phyloP scores from a whole-genome alignment of 148 eudicot species.

The Spergularia marina region DNA sequence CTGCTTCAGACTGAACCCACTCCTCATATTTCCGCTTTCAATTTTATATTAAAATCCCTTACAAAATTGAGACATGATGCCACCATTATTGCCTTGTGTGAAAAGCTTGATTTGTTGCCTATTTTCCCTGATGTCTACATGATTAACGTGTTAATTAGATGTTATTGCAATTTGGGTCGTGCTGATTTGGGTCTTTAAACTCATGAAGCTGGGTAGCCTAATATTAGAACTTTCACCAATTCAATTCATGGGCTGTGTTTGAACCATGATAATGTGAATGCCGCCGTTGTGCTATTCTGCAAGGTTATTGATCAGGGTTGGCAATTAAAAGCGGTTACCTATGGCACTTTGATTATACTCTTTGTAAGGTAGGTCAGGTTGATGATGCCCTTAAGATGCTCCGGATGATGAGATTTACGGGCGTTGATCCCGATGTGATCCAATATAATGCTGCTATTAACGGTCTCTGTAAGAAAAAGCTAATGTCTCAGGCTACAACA shows the following conservation, averaged over 20 bases:
- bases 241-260: constrained; percentile 17
- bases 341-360: constrained; percentile 5
- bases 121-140: neutral
- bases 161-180: constrained; percentile 19
- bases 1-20: neutral
- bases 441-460: constrained; percentile 31
- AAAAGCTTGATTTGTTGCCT: neutral
- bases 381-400: constrained; percentile 12
- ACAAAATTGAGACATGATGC: constrained; percentile 1
- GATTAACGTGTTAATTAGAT: constrained; percentile 14
- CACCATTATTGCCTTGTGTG: neutral
- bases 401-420: constrained; percentile 10
- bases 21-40: constrained; percentile 16
- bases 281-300: neutral
- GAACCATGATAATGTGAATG: constrained; percentile 1
- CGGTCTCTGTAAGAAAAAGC: constrained; percentile 36
- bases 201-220: constrained; percentile 18
- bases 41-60: neutral
- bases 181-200: constrained; percentile 14
- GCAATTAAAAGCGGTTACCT: neutral
- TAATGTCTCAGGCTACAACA: constrained; percentile 24
- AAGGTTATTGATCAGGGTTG: constrained; percentile 16
- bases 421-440: constrained; percentile 28
- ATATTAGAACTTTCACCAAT: constrained; percentile 14
- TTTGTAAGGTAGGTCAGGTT: constrained; percentile 8